Base-by-base conservation (phyloP, 202 grass and related monocot species). In the Setaria italica region DNA sequence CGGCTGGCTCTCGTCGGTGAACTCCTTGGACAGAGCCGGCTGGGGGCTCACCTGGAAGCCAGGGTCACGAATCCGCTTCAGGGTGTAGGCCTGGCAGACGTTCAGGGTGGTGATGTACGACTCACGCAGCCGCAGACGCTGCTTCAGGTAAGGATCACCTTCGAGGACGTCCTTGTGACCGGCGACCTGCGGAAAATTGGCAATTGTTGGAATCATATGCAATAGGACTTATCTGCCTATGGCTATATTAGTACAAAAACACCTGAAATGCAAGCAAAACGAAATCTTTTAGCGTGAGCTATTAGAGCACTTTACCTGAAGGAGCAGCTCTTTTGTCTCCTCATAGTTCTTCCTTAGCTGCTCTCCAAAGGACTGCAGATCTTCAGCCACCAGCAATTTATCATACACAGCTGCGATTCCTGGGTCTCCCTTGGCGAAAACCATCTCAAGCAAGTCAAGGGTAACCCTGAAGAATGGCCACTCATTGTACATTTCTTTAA, bases 381-480 rank as follows among this genome's bases (percentile, higher is more conserved):
- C 97, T 12, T 93, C 88, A 34, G 90, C 79, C 63, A 99, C 97
- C 56, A 99, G 84, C 85, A 99, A 72, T 88, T 92, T 99, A 86
- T 99, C 97, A 46, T 99, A 99, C 12, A 99, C 78, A 69, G 94
- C 84, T 68, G 97, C 93, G 57, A 99, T 99, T 47, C 92, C 94
- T 9, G 97, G 97, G 89, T 99, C 93, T 86, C 97, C 97, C 86
- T 99, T 99, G 73, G 97, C 97, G 21, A 99, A 99, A 87, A 99
- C 97, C 97, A 99, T 99, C 87, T 99, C 97, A 85, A 99, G 81
- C 81, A 99, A 91, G 82, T 99, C 97, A 75, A 99, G 77, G 54
- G 97, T 99, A 74, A 99, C 97, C 87, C 97, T 94, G 83, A 99
- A 96, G 85, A 99, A 99, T 82, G 97, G 97, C 97, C 97, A 99